phyloP scores from a whole-genome alignment of 805 yeast species.

The Priceomyces fermenticarens region DNA sequence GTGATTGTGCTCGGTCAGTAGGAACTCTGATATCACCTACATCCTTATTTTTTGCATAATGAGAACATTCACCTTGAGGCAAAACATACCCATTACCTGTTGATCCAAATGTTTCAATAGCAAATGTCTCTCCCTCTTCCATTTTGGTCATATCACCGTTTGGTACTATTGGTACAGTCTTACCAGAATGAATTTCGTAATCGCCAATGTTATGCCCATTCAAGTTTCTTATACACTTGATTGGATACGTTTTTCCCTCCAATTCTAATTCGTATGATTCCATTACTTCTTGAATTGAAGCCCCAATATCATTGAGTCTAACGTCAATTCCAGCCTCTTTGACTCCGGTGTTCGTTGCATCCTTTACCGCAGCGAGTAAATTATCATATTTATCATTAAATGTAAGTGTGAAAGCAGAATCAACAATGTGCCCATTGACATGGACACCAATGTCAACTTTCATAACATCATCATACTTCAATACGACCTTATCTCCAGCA shows the following conservation, averaged over 20 bases:
- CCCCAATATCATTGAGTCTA: slow-evolving; percentile 91
- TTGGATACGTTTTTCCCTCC: slow-evolving; percentile 79
- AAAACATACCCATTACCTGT: slow-evolving; percentile 93
- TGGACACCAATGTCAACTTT: slow-evolving; percentile 97
- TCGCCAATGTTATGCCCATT: slow-evolving; percentile 92
- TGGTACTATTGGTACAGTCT: slow-evolving; percentile 93
- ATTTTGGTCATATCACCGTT: slow-evolving; percentile 92
- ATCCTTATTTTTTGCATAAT: slow-evolving; percentile 68
- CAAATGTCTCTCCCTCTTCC: slow-evolving; percentile 98
- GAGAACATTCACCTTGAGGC: slow-evolving; percentile 89
- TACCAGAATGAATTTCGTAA: slow-evolving; percentile 87
- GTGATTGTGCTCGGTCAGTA: slow-evolving; percentile 63
- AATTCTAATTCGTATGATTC: slow-evolving; percentile 92
- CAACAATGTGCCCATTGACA: slow-evolving; percentile 89
- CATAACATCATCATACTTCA: slow-evolving; percentile 87
- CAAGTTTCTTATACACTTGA: slow-evolving; percentile 86
- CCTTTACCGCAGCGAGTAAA: slow-evolving; percentile 80
- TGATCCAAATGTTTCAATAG: slow-evolving; percentile 96
- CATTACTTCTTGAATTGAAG: slow-evolving; percentile 94
- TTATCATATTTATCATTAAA: slow-evolving; percentile 82
- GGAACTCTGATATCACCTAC: slow-evolving; percentile 42
- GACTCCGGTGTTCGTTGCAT: slow-evolving; percentile 92
- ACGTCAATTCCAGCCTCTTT: slow-evolving; percentile 95
- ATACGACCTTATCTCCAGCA: slow-evolving; percentile 82
- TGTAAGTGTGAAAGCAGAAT: slow-evolving; percentile 91